Conservation (phyloP, 768 basidiomycete species). For the Rhodotorula kratochvilovae region DNA sequence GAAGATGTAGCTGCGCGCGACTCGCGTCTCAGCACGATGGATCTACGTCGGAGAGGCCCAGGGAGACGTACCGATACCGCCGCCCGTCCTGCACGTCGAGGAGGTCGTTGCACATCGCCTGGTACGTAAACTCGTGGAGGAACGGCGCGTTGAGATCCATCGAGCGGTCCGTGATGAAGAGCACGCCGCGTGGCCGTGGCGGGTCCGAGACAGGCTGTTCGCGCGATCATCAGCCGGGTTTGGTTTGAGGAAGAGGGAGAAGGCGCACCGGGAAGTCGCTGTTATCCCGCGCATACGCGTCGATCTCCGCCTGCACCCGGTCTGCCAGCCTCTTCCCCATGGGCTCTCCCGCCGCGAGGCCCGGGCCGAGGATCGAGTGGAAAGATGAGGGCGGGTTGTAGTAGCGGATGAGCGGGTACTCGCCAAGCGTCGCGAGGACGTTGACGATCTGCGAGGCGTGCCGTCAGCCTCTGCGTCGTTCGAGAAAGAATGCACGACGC, state of each 20-base stretch:
- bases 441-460: constrained; percentile 63
- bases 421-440: constrained; percentile 79
- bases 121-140: constrained; percentile 96
- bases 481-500: constrained; percentile 8
- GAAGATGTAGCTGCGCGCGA: constrained; percentile 72
- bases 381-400: constrained; percentile 80
- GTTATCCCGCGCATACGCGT: constrained; percentile 79
- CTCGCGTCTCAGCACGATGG: background rate
- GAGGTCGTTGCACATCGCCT: constrained; percentile 96
- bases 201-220: constrained; percentile 47
- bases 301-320: constrained; percentile 74
- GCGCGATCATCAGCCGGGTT: background rate
- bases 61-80: constrained; percentile 69
- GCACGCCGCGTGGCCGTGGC: constrained; percentile 65
- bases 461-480: background rate
- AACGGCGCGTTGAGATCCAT: constrained; percentile 90
- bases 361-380: constrained; percentile 72
- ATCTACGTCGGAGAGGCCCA: background rate
- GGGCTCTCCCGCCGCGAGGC: constrained; percentile 63
- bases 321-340: constrained; percentile 75
- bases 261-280: constrained; percentile 75
- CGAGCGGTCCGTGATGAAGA: constrained; percentile 91
- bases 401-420: constrained; percentile 88
- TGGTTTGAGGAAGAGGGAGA: background rate
- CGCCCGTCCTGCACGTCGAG: constrained; percentile 79